Base-by-base conservation (phyloP, 441 rosid species). In the Erysimum cheiri region DNA sequence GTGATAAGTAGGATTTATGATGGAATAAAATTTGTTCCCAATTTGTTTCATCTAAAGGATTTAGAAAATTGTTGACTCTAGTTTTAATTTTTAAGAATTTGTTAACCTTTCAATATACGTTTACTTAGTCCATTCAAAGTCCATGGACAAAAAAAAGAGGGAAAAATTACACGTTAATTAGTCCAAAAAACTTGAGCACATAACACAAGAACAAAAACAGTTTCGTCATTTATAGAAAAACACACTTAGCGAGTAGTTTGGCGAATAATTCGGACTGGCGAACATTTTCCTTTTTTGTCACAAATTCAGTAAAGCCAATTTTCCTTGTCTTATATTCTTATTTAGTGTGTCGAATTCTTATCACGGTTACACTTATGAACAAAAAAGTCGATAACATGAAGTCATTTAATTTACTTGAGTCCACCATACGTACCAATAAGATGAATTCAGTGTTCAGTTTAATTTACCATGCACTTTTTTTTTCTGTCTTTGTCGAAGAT, bases 301-400 rank as follows among this genome's bases (percentile, higher is more conserved):
- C 52, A 39, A 49, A 22, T 59, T 49, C 60, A 57, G 14, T 69
- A 37, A 39, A 69, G 59, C 60, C 41, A 49, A 39, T 19, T 28
- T 17, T 33, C 2, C 41, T 37, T 70, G 48, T 33, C 60, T 50
- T 70, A 22, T 33, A 55, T 70, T 54, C 12, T 35, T 3, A 14
- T 63, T 71, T 63, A 49, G 56, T 63, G 15, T 54, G 15, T 54
- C 41, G 15, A 55, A 55, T 71, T 71, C 64, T 64, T 55, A 53
- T 32, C 56, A 52, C 22, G 28, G 53, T 52, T 41, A 41, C 60
- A 40, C 22, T 37, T 36, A 33, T 47, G 13, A 9, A 46, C 1
- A 41, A 14, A 43, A 19, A 39, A n/a, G 6, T 2, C 24, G 22
- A 44, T 19, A 10, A 9, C 8, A 56, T 26, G 17, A 6, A 4